Conservation (phyloP, 345 rosid species). For the Stellera chamaejasme region DNA sequence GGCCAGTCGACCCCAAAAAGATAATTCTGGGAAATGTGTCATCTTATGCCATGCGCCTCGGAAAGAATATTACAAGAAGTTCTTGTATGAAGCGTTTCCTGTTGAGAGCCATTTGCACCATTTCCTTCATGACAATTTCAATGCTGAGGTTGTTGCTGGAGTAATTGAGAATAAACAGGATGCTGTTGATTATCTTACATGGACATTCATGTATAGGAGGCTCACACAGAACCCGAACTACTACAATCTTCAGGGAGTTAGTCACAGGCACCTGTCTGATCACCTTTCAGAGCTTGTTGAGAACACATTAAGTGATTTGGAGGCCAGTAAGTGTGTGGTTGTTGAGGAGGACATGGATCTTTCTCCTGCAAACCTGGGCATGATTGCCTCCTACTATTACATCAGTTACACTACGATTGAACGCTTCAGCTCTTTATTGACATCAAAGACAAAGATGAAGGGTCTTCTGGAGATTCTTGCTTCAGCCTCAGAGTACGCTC, state of each 20-base stretch:
- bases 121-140: conserved; percentile 80
- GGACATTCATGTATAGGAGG: conserved; percentile 97
- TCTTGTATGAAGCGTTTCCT: conserved; percentile 85
- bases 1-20: conserved; percentile 81
- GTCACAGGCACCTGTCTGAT: conserved; percentile 94
- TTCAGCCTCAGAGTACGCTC: conserved; percentile 83
- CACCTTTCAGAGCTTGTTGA: conserved; percentile 95
- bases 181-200: conserved; percentile 90
- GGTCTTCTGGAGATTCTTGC: conserved; percentile 85
- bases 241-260: conserved; percentile 93
- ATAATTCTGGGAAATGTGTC: conserved; percentile 82
- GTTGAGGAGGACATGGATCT: conserved; percentile 83
- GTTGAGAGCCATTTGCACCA: conserved; percentile 91
- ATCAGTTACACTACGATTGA: conserved; percentile 84
- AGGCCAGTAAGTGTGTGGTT: conserved; percentile 68
- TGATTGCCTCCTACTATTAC: conserved; percentile 83
- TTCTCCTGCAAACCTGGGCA: conserved; percentile 73
- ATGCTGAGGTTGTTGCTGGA: conserved; percentile 78
- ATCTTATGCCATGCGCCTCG: conserved; percentile 83
- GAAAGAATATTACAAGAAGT: conserved; percentile 90
- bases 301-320: conserved; percentile 68
- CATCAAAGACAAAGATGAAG: conserved; percentile 85
- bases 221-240: conserved; percentile 88
- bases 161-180: conserved; percentile 88
- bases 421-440: conserved; percentile 80